Conservation (phyloP, 2,329 filamentous ascomycete species). For the Tolypocladium nubicola region DNA sequence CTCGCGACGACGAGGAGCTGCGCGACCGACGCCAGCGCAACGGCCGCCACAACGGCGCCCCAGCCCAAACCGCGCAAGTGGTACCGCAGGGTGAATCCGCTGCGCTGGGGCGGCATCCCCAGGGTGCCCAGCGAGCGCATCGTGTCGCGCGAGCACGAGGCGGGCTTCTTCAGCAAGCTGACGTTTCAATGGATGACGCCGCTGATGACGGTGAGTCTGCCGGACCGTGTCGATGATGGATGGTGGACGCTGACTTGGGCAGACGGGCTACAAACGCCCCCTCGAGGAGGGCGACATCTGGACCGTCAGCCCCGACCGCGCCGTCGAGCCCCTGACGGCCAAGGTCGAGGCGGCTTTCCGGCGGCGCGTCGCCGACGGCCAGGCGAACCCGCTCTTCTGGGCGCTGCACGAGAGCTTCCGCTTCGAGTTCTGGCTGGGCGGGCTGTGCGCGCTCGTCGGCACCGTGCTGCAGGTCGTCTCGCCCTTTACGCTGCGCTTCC, state of each 20-base stretch:
- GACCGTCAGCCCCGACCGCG: conserved; percentile 72
- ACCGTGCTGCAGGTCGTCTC: conserved; percentile 69
- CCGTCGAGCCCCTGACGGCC: conserved; percentile 56
- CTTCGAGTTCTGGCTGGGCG: conserved; percentile 75
- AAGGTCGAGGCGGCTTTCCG: conserved; percentile 60
- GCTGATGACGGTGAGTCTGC: conserved; percentile 59
- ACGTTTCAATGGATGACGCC: conserved; percentile 88
- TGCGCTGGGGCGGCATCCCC: conserved; percentile 47
- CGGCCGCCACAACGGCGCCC: conserved; percentile 27
- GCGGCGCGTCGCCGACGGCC: conserved; percentile 53
- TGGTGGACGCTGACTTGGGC: background rate
- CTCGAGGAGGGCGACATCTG: conserved; percentile 82
- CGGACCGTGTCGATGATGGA: background rate
- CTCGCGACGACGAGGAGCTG: conserved; percentile 33
- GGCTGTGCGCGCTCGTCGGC: conserved; percentile 63
- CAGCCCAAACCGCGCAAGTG: conserved; percentile 29
- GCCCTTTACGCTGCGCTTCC: conserved; percentile 74
- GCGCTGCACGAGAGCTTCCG: conserved; percentile 82
- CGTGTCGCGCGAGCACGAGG: conserved; percentile 59
- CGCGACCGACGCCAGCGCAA: conserved; percentile 42
- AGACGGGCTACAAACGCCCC: conserved; percentile 76
- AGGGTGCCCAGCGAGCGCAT: conserved; percentile 41
- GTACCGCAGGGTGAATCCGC: conserved; percentile 51
- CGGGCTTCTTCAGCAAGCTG: conserved; percentile 62
- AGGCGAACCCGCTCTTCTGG: conserved; percentile 64